These are phyloP conservation scores for Aureobasidium sp. DNA, from an alignment of 2,329 filamentous ascomycete species.

Conservation along the genomic window DNA sequence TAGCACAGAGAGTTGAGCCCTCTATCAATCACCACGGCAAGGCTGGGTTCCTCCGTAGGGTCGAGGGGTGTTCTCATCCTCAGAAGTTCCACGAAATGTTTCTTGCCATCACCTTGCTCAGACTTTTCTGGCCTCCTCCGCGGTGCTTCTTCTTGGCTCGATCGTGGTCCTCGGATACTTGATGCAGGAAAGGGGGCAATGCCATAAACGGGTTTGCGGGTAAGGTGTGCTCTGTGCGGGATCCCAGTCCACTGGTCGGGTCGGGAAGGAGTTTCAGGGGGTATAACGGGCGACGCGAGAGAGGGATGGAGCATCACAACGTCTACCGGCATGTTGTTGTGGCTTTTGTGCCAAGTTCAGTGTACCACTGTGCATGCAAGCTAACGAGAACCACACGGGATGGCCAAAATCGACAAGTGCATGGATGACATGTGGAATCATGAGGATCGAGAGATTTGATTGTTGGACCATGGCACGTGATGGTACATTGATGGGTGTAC, in stretches of 20 bases:
- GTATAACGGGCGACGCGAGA: background rate
- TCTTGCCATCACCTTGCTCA: background rate
- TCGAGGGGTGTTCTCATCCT: background rate
- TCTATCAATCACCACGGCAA: background rate
- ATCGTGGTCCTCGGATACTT: background rate
- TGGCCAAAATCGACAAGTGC: background rate
- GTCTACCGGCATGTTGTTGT: background rate
- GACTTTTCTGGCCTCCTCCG: background rate
- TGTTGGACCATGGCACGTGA: background rate
- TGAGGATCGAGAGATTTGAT: background rate
- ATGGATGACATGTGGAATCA: background rate
- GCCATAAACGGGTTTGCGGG: background rate
- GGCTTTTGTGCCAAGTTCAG: background rate
- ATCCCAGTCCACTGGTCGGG: background rate
- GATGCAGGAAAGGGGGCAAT: background rate
- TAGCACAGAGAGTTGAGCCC: background rate
- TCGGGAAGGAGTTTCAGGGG: background rate
- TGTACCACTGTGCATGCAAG: background rate
- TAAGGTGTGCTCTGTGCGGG: background rate
- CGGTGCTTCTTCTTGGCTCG: background rate
- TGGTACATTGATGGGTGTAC: background rate
- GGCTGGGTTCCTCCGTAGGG: conserved; percentile 1
- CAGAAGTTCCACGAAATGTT: background rate
- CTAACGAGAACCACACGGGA: background rate
- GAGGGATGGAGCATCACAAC: background rate